A percentile compares a stretch with the other conserved stretches of the same genome.
These are phyloP conservation scores for Aspergillus costaricaensis DNA, from an alignment of 2,329 filamentous ascomycete genomes.

Conservation along the genomic window DNA sequence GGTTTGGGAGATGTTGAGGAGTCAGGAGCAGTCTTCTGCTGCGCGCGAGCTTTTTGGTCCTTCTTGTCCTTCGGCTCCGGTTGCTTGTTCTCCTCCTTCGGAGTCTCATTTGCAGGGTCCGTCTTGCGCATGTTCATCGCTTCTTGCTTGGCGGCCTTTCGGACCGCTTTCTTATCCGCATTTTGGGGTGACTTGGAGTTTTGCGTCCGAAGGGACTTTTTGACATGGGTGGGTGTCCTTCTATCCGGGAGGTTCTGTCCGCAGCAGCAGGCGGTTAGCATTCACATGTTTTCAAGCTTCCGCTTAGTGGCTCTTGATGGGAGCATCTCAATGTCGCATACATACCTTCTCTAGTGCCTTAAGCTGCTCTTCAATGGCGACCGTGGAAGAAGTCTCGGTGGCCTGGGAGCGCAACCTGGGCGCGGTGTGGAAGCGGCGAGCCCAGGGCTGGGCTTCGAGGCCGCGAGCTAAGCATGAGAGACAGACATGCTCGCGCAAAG, in stretches of 20 bases:
- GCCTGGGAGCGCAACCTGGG: slow-evolving; percentile 18
- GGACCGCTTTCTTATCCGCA: neutral
- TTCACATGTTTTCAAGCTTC: too few relatives aligned
- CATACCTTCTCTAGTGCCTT: slow-evolving; percentile 11
- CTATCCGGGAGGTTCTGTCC: neutral
- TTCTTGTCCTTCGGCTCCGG: neutral
- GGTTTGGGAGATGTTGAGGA: too few relatives aligned
- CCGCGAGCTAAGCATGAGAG: slow-evolving; percentile 35
- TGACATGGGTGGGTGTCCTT: neutral
- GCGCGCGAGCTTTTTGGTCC: neutral
- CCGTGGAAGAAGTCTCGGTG: neutral
- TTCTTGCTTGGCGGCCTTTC: neutral
- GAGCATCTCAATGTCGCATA: neutral
- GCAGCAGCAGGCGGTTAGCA: neutral
- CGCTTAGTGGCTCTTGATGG: too few relatives aligned
- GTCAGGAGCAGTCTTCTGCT: neutral
- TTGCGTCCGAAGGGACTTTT: neutral
- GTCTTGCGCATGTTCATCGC: neutral
- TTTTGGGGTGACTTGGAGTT: neutral
- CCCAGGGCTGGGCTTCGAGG: slow-evolving; percentile 24
- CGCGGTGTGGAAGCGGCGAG: slow-evolving; percentile 31
- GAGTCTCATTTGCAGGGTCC: neutral
- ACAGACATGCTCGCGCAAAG: slow-evolving; percentile 39
- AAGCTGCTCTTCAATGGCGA: neutral
- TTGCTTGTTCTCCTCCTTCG: neutral